phyloP scores from a whole-genome alignment of 139 green algal species.

The Chlamydomonas schloesseri region DNA sequence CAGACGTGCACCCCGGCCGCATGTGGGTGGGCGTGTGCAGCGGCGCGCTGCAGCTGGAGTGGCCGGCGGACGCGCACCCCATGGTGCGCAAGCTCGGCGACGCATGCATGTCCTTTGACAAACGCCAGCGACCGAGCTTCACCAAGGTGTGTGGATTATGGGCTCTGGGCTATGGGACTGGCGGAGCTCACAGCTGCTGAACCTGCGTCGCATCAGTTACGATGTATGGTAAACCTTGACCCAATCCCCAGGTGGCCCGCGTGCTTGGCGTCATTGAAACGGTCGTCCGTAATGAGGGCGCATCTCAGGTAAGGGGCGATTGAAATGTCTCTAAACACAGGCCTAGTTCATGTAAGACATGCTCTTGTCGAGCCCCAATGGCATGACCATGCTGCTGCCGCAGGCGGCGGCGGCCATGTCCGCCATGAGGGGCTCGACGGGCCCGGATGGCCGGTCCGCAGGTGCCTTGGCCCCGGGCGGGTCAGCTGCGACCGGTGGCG shows the following conservation, averaged over 20 bases:
- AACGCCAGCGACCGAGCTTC: constrained; percentile 34
- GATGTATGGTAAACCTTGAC: no score
- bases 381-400: background rate
- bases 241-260: constrained; percentile 1
- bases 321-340: background rate
- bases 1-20: constrained; percentile 42
- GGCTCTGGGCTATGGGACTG: no score
- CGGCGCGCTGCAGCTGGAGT: constrained; percentile 37
- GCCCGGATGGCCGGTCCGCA: background rate
- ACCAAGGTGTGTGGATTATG: background rate
- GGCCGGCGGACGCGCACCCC: constrained; percentile 27
- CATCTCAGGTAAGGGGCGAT: background rate
- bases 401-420: no score
- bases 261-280: constrained; percentile 36
- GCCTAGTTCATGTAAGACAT: background rate
- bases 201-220: no score
- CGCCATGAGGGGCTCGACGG: background rate
- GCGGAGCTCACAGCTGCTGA: no score
- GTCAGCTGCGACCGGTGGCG: background rate
- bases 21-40: constrained; percentile 46
- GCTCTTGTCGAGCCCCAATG: no score
- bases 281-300: constrained; percentile 23
- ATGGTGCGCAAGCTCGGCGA: constrained; percentile 45
- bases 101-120: constrained; percentile 38
- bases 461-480: background rate